A percentile compares a stretch with the other conserved stretches of the same genome.
Evolutionary conservation across 2,329 filamentous ascomycete genomes (phyloP).

Genomic region (Chaetomium strumarium): DNA sequence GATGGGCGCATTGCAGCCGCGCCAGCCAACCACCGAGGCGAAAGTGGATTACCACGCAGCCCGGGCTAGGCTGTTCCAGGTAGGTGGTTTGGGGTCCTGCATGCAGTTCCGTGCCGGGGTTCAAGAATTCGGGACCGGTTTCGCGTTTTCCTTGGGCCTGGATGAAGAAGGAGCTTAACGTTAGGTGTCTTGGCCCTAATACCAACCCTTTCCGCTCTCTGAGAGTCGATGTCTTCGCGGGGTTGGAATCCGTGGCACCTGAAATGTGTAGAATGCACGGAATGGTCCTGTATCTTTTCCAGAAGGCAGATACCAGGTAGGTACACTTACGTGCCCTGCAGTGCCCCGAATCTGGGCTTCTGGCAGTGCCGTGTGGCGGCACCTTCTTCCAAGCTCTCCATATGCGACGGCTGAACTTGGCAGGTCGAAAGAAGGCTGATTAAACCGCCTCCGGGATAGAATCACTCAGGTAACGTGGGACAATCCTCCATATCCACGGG

Average conservation of each 20-base stretch:
- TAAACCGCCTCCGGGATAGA: not conserved
- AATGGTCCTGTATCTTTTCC: too few species aligned
- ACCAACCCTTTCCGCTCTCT: not conserved
- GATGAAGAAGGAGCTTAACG: not conserved
- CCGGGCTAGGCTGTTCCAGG: constrained; percentile 29
- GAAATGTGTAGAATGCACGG: too few species aligned
- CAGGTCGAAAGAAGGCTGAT: constrained; percentile 8
- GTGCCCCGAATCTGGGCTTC: too few species aligned
- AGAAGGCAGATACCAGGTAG: constrained; percentile 10
- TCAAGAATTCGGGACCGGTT: not conserved
- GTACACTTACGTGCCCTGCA: too few species aligned
- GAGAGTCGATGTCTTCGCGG: not conserved
- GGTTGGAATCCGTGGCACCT: too few species aligned
- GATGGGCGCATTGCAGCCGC: constrained; percentile 13
- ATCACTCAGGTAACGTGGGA: not conserved
- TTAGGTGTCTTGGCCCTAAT: not conserved
- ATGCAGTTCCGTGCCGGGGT: constrained; percentile 13
- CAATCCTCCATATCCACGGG: too few species aligned
- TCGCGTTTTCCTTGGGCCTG: not conserved
- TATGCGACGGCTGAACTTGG: constrained; percentile 15
- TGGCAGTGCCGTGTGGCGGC: too few species aligned
- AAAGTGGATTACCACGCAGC: constrained; percentile 17
- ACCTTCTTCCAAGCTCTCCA: not conserved
- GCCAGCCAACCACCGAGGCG: constrained; percentile 18
- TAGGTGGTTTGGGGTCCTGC: constrained; percentile 26